phyloP scores from a whole-genome alignment of 1,284 basidiomycete species.

The Sanghuangporus baumii region DNA sequence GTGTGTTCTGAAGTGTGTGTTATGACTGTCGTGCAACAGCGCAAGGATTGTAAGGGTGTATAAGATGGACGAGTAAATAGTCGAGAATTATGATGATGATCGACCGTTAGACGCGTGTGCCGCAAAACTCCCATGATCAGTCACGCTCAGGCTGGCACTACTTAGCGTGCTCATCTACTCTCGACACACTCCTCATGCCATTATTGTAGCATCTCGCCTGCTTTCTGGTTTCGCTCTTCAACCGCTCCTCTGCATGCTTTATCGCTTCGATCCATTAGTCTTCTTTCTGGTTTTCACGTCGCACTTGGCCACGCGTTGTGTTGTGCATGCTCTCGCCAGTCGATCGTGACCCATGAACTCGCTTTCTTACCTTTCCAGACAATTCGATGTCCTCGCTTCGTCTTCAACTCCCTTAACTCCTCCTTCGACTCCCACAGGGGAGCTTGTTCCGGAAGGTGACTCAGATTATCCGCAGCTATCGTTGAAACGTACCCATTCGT shows the following conservation, averaged over 20 bases:
- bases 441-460: not conserved
- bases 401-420: constrained; percentile 29
- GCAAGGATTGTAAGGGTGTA: not conserved
- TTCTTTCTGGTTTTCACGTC: not conserved
- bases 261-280: not conserved
- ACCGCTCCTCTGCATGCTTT: constrained; percentile 1
- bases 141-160: not conserved
- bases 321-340: not conserved
- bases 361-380: constrained; percentile 61
- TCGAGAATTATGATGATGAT: not conserved
- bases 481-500: constrained; percentile 47
- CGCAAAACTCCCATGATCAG: not conserved
- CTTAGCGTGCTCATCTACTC: not conserved
- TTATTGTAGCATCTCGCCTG: not conserved
- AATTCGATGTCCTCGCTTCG: constrained; percentile 57
- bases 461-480: constrained; percentile 26
- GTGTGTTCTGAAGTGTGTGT: too few relatives aligned
- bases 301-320: not conserved
- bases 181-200: not conserved
- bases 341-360: constrained; percentile 49
- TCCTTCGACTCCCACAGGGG: constrained; percentile 16
- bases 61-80: not conserved
- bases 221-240: not conserved
- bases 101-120: not conserved
- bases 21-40: not conserved